Conservation (phyloP, 2,329 filamentous ascomycete genomes). For the Orbilia ellipsospora region DNA sequence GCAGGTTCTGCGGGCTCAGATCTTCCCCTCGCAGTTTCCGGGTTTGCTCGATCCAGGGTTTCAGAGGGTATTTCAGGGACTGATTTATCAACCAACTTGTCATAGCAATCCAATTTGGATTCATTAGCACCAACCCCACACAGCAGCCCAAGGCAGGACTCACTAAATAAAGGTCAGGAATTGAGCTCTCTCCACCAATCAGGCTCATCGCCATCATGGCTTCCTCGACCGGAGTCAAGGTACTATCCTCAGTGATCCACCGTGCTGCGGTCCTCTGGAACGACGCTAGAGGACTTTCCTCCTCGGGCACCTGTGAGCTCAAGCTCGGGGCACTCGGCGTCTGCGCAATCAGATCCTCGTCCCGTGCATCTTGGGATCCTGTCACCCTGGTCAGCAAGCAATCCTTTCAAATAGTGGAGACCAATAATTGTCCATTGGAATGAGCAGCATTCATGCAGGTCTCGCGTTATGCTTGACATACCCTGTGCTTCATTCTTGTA, state of each 20-base stretch:
- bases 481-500: conserved; percentile 48
- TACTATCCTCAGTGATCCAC: conserved; percentile 48
- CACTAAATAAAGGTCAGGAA: conserved; percentile 45
- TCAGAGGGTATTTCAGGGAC: conserved; percentile 44
- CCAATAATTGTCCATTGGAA: not conserved
- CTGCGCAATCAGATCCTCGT: conserved; percentile 28
- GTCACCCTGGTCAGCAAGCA: conserved; percentile 9
- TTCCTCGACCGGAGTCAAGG: conserved; percentile 45
- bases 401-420: conserved; percentile 2
- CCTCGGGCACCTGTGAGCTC: conserved; percentile 10
- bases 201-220: conserved; percentile 53
- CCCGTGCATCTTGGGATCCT: conserved; percentile 18
- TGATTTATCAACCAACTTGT: conserved; percentile 41
- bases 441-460: not conserved
- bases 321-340: conserved; percentile 46
- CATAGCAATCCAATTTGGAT: not conserved
- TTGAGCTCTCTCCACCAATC: conserved; percentile 47
- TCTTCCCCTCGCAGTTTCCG: conserved; percentile 2
- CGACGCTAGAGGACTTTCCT: conserved; percentile 21
- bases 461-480: conserved; percentile 2
- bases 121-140: not conserved
- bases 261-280: conserved; percentile 29
- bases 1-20: not conserved
- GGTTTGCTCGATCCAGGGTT: conserved; percentile 40
- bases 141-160: not conserved